Evolutionary conservation across 441 rosid genomes (phyloP).

Genomic region (Flueggea neowawraea): DNA sequence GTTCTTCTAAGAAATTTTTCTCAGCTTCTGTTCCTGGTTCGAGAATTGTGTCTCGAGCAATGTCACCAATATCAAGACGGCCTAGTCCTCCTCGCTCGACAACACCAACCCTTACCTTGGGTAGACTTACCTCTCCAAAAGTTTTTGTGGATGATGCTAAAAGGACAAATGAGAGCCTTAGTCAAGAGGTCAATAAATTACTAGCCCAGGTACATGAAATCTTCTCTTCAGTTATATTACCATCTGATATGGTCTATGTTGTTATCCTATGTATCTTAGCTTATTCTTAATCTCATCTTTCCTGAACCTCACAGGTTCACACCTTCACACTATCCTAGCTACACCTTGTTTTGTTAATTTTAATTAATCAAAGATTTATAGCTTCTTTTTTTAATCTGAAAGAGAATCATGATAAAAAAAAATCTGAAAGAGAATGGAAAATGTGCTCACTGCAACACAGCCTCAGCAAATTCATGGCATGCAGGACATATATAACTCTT

Average conservation of each 20-base stretch:
- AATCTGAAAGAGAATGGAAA: too few relatives aligned
- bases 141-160: slow-evolving; percentile 64
- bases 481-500: neutral
- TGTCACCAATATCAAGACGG: slow-evolving; percentile 92
- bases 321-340: too few relatives aligned
- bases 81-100: slow-evolving; percentile 96
- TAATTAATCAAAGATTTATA: too few relatives aligned
- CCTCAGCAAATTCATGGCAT: neutral
- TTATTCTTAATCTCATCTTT: neutral
- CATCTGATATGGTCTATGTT: neutral
- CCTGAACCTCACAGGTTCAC: too few relatives aligned
- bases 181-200: slow-evolving; percentile 80
- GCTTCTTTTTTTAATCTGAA: too few relatives aligned
- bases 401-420: too few relatives aligned
- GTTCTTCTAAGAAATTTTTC: slow-evolving; percentile 89
- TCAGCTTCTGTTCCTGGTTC: slow-evolving; percentile 99
- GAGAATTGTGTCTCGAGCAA: slow-evolving; percentile 94
- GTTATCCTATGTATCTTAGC: neutral
- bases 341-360: too few relatives aligned
- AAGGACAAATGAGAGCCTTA: slow-evolving; percentile 63
- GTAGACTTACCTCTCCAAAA: slow-evolving; percentile 79
- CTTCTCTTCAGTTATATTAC: neutral
- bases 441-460: neutral
- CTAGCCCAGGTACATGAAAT: slow-evolving; percentile 64
- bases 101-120: slow-evolving; percentile 91